Conservation (phyloP, 345 rosid species). For the Camelina neglecta region DNA sequence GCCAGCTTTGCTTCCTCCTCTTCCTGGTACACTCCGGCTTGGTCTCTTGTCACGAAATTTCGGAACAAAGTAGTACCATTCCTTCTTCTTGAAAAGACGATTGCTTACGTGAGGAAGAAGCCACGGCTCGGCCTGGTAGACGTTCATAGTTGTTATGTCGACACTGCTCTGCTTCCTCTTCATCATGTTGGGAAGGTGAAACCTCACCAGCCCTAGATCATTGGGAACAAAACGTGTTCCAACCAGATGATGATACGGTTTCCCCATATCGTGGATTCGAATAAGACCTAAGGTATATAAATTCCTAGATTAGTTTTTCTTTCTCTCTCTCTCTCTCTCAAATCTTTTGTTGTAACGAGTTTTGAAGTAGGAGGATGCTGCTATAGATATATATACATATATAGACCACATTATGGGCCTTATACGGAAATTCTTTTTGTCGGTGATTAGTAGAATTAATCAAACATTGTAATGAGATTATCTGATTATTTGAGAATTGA, state of each 20-base stretch:
- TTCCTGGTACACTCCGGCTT: background rate
- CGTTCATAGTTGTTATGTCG: constrained; percentile 16
- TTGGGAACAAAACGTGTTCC: constrained; percentile 9
- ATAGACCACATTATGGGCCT: too few relatives aligned
- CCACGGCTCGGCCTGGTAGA: constrained; percentile 27
- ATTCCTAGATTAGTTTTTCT: background rate
- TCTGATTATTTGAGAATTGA: too few relatives aligned
- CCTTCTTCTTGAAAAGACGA: background rate
- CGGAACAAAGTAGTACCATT: constrained; percentile 25
- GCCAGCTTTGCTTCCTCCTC: constrained; percentile 21
- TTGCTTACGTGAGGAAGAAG: constrained; percentile 16
- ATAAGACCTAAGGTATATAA: background rate
- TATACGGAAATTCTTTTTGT: too few relatives aligned
- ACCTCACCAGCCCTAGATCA: background rate
- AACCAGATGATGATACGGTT: background rate
- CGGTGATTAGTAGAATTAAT: too few relatives aligned
- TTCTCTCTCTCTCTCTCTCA: background rate
- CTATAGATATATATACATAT: too few relatives aligned
- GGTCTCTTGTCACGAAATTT: too few relatives aligned
- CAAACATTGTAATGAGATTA: too few relatives aligned
- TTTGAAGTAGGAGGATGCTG: too few relatives aligned
- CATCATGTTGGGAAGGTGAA: background rate
- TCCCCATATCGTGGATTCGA: background rate
- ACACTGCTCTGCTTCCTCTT: background rate
- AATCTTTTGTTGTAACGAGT: too few relatives aligned